Percentiles rank a stretch among this genome's conserved stretches.
Evolutionary conservation across 805 yeast species (phyloP).

Genomic region (Starmera pachycereana): DNA sequence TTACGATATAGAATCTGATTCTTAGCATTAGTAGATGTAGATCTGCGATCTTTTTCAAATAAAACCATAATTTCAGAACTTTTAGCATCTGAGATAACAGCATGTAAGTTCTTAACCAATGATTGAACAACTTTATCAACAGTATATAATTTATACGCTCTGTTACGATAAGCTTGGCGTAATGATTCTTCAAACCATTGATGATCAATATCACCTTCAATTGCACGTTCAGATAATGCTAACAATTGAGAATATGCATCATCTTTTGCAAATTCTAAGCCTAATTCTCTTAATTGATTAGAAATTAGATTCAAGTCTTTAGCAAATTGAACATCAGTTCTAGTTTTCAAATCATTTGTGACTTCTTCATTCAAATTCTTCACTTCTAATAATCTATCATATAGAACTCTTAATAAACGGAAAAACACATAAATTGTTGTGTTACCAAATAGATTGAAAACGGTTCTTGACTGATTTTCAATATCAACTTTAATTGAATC

Average conservation of each 20-base stretch:
- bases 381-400: conserved; percentile 70
- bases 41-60: conserved; percentile 72
- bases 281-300: conserved; percentile 72
- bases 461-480: conserved; percentile 31
- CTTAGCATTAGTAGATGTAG: conserved; percentile 58
- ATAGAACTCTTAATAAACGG: conserved; percentile 75
- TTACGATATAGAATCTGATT: conserved; percentile 87
- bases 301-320: conserved; percentile 75
- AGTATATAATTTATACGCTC: conserved; percentile 87
- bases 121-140: conserved; percentile 86
- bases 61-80: conserved; percentile 72
- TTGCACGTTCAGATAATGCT: conserved; percentile 58
- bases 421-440: conserved; percentile 82
- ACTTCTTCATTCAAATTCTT: conserved; percentile 64
- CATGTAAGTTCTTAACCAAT: conserved; percentile 76
- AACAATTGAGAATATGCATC: conserved; percentile 76
- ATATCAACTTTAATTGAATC: conserved; percentile 19
- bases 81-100: conserved; percentile 67
- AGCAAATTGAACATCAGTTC: conserved; percentile 69
- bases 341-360: conserved; percentile 54
- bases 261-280: conserved; percentile 57
- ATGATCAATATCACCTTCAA: conserved; percentile 87
- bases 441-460: conserved; percentile 76
- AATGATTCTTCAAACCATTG: conserved; percentile 92
- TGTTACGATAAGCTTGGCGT: conserved; percentile 90